These are phyloP conservation scores for Setaria italica DNA, from an alignment of 202 grass and related monocot genomes.

Conservation along the genomic window DNA sequence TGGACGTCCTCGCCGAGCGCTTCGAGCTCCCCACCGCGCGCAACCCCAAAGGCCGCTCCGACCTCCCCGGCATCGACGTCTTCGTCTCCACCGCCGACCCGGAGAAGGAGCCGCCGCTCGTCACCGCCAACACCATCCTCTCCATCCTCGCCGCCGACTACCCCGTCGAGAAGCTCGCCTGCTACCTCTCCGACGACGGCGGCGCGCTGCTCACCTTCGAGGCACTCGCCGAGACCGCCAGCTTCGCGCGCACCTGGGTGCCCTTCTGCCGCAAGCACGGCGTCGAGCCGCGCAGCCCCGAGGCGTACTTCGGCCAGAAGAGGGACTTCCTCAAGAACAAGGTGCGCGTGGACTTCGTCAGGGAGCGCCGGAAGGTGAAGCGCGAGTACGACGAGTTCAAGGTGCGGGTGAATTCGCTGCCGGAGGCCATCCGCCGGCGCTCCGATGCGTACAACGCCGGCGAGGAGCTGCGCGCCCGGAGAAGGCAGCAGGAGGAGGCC, in stretches of 20 bases:
- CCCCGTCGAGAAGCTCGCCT: slow-evolving; percentile 89
- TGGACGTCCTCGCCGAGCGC: slow-evolving; percentile 67
- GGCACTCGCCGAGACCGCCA: slow-evolving; percentile 83
- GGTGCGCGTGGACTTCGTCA: slow-evolving; percentile 77
- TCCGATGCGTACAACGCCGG: slow-evolving; percentile 93
- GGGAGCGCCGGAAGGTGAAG: slow-evolving; percentile 87
- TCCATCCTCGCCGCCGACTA: slow-evolving; percentile 95
- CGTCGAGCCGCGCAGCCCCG: slow-evolving; percentile 76
- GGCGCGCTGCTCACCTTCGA: slow-evolving; percentile 92
- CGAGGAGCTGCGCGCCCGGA: slow-evolving; percentile 68
- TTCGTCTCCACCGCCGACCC: slow-evolving; percentile 92
- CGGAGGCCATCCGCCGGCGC: slow-evolving; percentile 73
- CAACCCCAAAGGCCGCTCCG: slow-evolving; percentile 90
- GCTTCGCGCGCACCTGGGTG: slow-evolving; percentile 79
- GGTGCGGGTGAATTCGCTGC: slow-evolving; percentile 79
- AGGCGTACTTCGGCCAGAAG: slow-evolving; percentile 82
- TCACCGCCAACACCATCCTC: slow-evolving; percentile 92
- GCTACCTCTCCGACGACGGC: slow-evolving; percentile 88
- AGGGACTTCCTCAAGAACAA: slow-evolving; percentile 86
- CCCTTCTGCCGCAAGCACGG: slow-evolving; percentile 92
- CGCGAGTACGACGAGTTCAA: slow-evolving; percentile 97
- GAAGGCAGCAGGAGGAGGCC: slow-evolving; percentile 59
- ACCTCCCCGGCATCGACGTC: slow-evolving; percentile 79
- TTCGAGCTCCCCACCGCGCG: slow-evolving; percentile 76
- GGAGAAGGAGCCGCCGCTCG: slow-evolving; percentile 90